Base-by-base conservation (phyloP, 2,329 filamentous ascomycete genomes). In the Teratosphaeria pseudoeucalypti region DNA sequence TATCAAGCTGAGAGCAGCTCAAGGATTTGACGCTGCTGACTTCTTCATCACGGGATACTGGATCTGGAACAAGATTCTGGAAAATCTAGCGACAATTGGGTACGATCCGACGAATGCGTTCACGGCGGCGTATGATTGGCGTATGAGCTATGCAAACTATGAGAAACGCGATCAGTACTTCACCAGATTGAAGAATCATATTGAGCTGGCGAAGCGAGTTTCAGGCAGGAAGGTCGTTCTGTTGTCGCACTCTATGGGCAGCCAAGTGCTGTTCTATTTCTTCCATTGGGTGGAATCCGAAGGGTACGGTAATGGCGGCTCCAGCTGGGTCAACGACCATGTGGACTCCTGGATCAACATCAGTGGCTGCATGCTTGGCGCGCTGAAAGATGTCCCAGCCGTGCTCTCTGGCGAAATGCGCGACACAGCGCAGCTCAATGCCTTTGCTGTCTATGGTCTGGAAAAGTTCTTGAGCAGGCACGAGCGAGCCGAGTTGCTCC, bases 1-100 rank as follows among this genome's bases (percentile, higher is more conserved):
- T 12, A 85, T 97, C 68, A 97, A 97, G 77, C 77, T 99, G 23
- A 85, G 94, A 43, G 90, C 94, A 9, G 92, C 94, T 0, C 94
- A 97, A 72, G 94, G 94, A 1, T 99, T 99, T 68, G 94, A 99
- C 74, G 94, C 94, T 2, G 92, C 94, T 11, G 94, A 99, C 75
- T 99, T 99, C 77, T 94, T 95, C 74, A 85, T 86, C 64, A 85
- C 84, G 1, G 85, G 85, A 4, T 99, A 99, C 76, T 99, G 94
- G 94, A 97, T 99, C 62, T 96, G 92, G 92, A 96, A 90, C 76
- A 97, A 97, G 76, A 96, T 99, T 62, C 81, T 99, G 56, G 94
- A 99, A 76, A 99, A 99, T 70, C 79, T 99, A 57, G 94, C 94
- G 0, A 94, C 91, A 0, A 88, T 99, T 60, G 94, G 94, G 14